Conservation (phyloP, 495 filamentous ascomycete species). For the Cryomyces antarcticus region DNA sequence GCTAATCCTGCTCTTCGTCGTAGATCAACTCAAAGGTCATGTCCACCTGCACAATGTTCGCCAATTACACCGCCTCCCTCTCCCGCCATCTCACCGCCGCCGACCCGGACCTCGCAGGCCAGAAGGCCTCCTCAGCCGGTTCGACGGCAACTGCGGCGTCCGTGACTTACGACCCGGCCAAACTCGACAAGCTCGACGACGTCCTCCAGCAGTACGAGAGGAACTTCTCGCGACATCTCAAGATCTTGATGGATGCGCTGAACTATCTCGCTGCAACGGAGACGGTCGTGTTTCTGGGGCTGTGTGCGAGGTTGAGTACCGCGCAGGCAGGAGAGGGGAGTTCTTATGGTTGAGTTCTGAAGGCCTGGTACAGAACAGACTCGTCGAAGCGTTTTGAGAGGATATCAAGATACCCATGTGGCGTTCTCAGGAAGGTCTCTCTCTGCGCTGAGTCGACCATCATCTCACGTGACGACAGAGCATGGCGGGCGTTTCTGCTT, state of each 20-base stretch:
- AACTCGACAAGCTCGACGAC: constrained; percentile 62
- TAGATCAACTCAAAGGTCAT: constrained; percentile 93
- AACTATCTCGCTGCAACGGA: constrained; percentile 96
- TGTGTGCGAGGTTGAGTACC: constrained; percentile 59
- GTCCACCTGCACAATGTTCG: constrained; percentile 81
- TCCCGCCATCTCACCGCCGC: constrained; percentile 56
- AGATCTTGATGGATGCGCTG: constrained; percentile 77
- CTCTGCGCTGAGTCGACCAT: no score
- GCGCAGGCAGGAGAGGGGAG: constrained; percentile 41
- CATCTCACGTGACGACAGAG: no score
- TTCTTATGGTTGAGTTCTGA: constrained; percentile 2
- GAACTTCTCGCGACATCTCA: constrained; percentile 77
- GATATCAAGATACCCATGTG: no score
- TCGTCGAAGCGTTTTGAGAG: no score
- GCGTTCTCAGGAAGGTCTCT: no score
- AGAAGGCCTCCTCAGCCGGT: constrained; percentile 8
- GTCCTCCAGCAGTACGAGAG: constrained; percentile 73
- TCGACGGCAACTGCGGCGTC: constrained; percentile 13
- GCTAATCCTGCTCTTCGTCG: no score
- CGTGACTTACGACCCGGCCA: constrained; percentile 32
- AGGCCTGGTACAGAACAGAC: no score
- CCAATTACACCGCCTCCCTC: constrained; percentile 62
- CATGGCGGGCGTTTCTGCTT: no score
- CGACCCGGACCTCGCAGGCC: constrained; percentile 45
- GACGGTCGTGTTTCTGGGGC: constrained; percentile 76